A percentile compares a stretch with the other conserved stretches of the same genome.
These are phyloP conservation scores for Populus tremula DNA, from an alignment of 345 rosid species.

Conservation along the genomic window DNA sequence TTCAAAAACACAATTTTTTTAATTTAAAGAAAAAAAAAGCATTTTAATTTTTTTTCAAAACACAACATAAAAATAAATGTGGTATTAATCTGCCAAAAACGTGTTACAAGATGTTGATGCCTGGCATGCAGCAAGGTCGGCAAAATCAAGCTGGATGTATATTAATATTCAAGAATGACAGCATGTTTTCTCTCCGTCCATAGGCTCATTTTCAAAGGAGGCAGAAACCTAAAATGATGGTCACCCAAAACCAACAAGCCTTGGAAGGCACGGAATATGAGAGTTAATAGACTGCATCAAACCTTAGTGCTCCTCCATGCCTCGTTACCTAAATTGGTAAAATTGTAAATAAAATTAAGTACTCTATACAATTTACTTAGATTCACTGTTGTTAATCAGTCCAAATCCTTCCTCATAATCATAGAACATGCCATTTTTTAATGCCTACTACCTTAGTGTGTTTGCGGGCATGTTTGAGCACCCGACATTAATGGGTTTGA, in stretches of 20 bases:
- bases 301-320: neutral
- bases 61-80: no score
- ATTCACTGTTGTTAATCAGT: neutral
- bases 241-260: neutral
- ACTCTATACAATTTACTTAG: neutral
- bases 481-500: neutral
- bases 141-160: neutral
- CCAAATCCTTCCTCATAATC: no score
- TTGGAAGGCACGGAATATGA: neutral
- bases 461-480: no score
- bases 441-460: no score
- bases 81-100: neutral
- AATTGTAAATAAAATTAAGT: neutral
- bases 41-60: no score
- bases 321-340: constrained; percentile 2
- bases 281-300: no score
- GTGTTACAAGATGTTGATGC: neutral
- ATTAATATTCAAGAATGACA: neutral
- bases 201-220: neutral
- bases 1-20: no score
- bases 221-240: neutral
- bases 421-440: no score
- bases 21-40: no score
- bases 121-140: neutral
- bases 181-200: neutral